Evolutionary conservation across 179 eudicot species (phyloP).

Genomic region (Dionaea muscipula): DNA sequence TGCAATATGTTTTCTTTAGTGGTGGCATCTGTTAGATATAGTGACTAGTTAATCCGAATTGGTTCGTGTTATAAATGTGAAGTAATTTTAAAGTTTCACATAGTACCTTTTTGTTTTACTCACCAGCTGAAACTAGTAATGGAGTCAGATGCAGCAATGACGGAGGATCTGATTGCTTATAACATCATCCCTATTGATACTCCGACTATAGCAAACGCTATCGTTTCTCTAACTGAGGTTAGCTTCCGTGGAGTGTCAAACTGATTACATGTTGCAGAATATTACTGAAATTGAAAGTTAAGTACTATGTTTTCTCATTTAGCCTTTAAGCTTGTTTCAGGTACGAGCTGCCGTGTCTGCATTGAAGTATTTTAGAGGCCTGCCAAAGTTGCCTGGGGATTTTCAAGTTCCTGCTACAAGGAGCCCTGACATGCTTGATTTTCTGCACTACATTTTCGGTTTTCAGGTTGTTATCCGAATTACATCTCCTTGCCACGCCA

Average conservation of each 20-base stretch:
- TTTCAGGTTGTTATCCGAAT: constrained; percentile 60
- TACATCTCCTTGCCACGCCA: not conserved
- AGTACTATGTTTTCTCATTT: constrained; percentile 3
- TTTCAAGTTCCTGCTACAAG: constrained; percentile 50
- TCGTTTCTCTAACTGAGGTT: constrained; percentile 72
- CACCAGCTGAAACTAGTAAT: constrained; percentile 81
- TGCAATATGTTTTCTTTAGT: too few species aligned
- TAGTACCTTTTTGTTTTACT: constrained; percentile 6
- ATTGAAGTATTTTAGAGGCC: constrained; percentile 45
- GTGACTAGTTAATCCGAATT: too few species aligned
- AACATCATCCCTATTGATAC: constrained; percentile 91
- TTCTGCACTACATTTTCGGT: constrained; percentile 87
- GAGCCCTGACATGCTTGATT: constrained; percentile 73
- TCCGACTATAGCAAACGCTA: constrained; percentile 52
- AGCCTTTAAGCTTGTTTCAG: constrained; percentile 31
- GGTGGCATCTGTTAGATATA: too few species aligned
- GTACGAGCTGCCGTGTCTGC: constrained; percentile 84
- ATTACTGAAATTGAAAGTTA: not conserved
- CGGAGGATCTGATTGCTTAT: constrained; percentile 85
- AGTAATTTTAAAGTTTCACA: too few species aligned
- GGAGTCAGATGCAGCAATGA: constrained; percentile 96
- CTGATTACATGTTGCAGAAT: not conserved
- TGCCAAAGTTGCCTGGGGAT: constrained; percentile 68
- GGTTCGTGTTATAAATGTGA: too few species aligned
- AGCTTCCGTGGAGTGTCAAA: constrained; percentile 5